A percentile compares a stretch with the other conserved stretches of the same genome.
phyloP scores from a whole-genome alignment of 179 eudicot species.

The Sideroxylon spinosum region DNA sequence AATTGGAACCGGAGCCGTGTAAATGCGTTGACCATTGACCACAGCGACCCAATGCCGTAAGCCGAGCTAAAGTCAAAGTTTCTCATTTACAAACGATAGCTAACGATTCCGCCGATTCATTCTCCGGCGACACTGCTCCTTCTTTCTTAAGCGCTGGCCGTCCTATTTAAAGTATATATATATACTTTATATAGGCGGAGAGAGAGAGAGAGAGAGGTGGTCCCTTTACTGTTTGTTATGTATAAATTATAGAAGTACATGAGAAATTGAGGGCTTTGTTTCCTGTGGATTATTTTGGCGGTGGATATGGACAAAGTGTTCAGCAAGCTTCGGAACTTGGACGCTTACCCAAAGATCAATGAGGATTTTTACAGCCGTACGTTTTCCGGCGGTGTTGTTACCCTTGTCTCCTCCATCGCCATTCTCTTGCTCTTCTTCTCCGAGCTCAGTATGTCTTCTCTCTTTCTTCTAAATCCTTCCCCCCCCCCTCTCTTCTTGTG shows the following conservation, averaged over 20 bases:
- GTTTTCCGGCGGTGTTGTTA: constrained; percentile 63
- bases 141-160: too few relatives aligned
- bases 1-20: too few relatives aligned
- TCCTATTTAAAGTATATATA: too few relatives aligned
- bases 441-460: constrained; percentile 46
- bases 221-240: too few relatives aligned
- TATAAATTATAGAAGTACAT: not conserved
- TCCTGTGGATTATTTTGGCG: not conserved
- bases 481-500: not conserved
- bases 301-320: constrained; percentile 45
- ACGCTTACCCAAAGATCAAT: constrained; percentile 76
- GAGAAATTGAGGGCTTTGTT: not conserved
- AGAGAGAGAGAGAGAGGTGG: too few relatives aligned
- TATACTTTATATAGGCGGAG: too few relatives aligned
- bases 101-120: too few relatives aligned
- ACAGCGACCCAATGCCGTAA: too few relatives aligned
- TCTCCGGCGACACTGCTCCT: too few relatives aligned
- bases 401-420: constrained; percentile 46
- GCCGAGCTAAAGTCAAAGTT: too few relatives aligned
- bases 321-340: constrained; percentile 56
- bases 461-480: not conserved
- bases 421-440: constrained; percentile 62
- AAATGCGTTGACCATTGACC: too few relatives aligned
- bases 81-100: too few relatives aligned
- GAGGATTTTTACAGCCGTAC: constrained; percentile 73